A percentile compares a stretch with the other conserved stretches of the same genome.
phyloP scores from a whole-genome alignment of 2,329 filamentous ascomycete species.

The Botrytis elliptica region DNA sequence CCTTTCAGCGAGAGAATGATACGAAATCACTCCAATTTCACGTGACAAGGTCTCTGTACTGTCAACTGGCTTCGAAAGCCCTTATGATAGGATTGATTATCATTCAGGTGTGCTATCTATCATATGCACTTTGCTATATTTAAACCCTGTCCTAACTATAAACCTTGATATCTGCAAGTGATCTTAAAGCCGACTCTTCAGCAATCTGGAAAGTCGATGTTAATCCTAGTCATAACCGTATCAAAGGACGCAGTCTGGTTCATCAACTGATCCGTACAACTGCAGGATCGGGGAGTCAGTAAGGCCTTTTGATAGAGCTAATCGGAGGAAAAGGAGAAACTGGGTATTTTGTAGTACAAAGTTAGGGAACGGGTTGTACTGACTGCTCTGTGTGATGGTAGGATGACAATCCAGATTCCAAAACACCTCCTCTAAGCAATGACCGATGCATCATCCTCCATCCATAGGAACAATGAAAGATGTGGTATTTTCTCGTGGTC shows the following conservation, averaged over 20 bases:
- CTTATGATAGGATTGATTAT: not conserved
- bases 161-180: not conserved
- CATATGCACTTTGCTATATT: not conserved
- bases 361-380: not conserved
- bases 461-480: constrained; percentile 2
- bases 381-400: constrained; percentile 3
- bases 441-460: not conserved
- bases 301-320: not conserved
- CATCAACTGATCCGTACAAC: constrained; percentile 4
- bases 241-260: constrained; percentile 3
- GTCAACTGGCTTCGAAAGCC: not conserved
- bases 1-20: not conserved
- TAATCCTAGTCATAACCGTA: constrained; percentile 1
- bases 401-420: not conserved
- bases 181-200: not conserved
- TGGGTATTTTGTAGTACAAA: not conserved
- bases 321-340: not conserved
- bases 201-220: constrained; percentile 1
- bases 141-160: not conserved
- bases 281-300: not conserved
- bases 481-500: not conserved
- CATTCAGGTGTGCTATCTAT: not conserved
- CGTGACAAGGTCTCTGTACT: not conserved
- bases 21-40: not conserved
- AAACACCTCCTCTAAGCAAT: not conserved